phyloP scores from a whole-genome alignment of 139 green algal genomes.

The Asterochloris erici region DNA sequence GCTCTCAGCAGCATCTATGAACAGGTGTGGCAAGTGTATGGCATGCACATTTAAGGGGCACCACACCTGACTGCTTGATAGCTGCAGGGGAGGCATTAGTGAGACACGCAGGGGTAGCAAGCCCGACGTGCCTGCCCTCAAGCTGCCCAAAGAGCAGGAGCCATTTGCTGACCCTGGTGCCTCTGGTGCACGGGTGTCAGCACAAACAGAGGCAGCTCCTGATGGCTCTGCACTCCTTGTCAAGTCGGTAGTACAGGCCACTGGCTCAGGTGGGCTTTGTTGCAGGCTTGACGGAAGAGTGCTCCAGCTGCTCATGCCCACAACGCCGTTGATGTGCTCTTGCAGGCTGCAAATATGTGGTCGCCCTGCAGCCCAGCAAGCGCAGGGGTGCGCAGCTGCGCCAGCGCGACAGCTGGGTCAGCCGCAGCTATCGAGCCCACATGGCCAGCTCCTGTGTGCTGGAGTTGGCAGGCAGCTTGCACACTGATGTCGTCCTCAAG shows the following conservation, averaged over 20 bases:
- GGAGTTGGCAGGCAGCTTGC: conserved; percentile 16
- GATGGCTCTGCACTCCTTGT: neutral
- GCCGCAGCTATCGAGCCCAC: conserved; percentile 18
- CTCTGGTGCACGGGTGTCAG: too few relatives aligned
- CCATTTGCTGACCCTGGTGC: too few relatives aligned
- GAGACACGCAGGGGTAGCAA: too few relatives aligned
- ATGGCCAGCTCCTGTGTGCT: conserved; percentile 34
- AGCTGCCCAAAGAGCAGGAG: too few relatives aligned
- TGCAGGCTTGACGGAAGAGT: neutral
- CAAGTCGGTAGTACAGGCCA: conserved; percentile 2
- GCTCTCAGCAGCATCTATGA: too few relatives aligned
- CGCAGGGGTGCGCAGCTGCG: neutral
- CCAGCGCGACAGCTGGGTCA: conserved; percentile 2
- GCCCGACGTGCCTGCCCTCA: too few relatives aligned
- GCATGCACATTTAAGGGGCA: too few relatives aligned
- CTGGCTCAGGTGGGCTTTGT: neutral
- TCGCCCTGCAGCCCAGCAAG: neutral
- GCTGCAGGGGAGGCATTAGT: too few relatives aligned
- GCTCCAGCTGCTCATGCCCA: neutral
- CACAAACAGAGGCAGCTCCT: neutral
- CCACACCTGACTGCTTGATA: too few relatives aligned
- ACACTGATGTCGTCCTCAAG: conserved; percentile 20
- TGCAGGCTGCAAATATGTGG: neutral
- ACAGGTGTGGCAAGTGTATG: too few relatives aligned
- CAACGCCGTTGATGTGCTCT: neutral